phyloP scores from a whole-genome alignment of 2,329 filamentous ascomycete genomes.

The Metarhizium brunneum region DNA sequence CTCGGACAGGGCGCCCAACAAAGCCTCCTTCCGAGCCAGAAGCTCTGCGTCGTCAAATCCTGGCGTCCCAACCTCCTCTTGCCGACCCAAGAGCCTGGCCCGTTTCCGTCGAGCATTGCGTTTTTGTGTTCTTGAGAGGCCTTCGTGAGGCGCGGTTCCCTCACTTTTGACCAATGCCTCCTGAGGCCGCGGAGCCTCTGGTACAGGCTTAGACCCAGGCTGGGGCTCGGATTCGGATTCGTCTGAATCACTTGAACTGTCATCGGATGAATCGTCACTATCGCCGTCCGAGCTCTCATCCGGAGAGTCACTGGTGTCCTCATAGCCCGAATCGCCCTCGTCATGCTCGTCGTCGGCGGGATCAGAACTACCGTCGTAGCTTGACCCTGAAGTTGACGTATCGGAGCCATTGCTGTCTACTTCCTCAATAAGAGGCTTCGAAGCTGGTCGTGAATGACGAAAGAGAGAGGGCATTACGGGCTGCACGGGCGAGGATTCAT shows the following conservation, averaged over 20 bases:
- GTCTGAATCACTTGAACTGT: conserved; percentile 12
- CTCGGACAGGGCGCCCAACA: conserved; percentile 16
- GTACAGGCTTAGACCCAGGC: neutral
- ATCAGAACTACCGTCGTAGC: conserved; percentile 6
- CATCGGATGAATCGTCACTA: conserved; percentile 12
- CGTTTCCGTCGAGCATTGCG: conserved; percentile 41
- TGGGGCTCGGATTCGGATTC: conserved; percentile 11
- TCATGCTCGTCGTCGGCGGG: neutral
- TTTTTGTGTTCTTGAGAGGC: conserved; percentile 36
- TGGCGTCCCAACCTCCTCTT: neutral
- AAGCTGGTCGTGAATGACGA: conserved; percentile 1
- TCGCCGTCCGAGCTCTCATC: neutral
- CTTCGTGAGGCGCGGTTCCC: conserved; percentile 17
- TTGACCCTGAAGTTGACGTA: neutral
- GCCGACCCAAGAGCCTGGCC: conserved; percentile 17
- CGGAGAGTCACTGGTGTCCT: neutral
- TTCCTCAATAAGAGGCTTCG: conserved; percentile 19
- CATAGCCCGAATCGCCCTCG: neutral
- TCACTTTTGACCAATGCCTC: conserved; percentile 14
- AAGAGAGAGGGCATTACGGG: neutral
- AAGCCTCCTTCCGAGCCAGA: conserved; percentile 29
- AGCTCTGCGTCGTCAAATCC: conserved; percentile 18
- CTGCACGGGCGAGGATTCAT: neutral
- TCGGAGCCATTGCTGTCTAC: conserved; percentile 5
- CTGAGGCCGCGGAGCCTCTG: neutral